phyloP scores from a whole-genome alignment of 495 filamentous ascomycete species.

The Cercophora newfieldiana region DNA sequence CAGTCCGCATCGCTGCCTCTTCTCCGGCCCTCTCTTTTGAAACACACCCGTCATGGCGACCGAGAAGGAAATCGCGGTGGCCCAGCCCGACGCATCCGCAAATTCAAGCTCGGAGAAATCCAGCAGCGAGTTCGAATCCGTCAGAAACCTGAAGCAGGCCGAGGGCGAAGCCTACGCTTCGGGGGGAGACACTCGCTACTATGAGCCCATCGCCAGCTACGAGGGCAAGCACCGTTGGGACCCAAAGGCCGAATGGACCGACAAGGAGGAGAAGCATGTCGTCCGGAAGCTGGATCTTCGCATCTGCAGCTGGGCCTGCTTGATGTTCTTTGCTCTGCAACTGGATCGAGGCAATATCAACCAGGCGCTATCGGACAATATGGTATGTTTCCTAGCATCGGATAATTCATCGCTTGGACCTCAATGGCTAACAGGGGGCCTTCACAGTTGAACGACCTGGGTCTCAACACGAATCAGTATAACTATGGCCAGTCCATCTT shows the following conservation, averaged over 20 bases:
- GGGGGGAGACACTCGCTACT: neutral
- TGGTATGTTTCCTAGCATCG: constrained; percentile 9
- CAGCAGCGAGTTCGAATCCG: neutral
- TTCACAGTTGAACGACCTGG: constrained; percentile 24
- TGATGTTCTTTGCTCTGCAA: constrained; percentile 79
- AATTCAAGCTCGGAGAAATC: neutral
- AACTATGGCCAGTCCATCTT: constrained; percentile 74
- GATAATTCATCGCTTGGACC: neutral
- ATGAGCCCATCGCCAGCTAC: neutral
- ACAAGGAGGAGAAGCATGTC: constrained; percentile 33
- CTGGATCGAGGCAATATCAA: constrained; percentile 66
- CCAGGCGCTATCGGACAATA: constrained; percentile 37
- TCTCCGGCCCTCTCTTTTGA: neutral
- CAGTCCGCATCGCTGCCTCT: neutral
- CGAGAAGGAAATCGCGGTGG: neutral
- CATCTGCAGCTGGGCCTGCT: constrained; percentile 57
- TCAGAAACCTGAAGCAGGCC: neutral
- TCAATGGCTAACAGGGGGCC: neutral
- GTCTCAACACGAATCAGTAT: constrained; percentile 49
- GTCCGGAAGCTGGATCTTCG: constrained; percentile 35
- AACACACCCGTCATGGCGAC: neutral
- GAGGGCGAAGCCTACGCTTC: constrained; percentile 4
- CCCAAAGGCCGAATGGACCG: constrained; percentile 35
- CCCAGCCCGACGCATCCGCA: neutral
- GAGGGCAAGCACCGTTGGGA: constrained; percentile 18